These are phyloP conservation scores for Ambispora gerdemannii DNA, from an alignment of 192 early-diverging fungal genomes.

Conservation along the genomic window DNA sequence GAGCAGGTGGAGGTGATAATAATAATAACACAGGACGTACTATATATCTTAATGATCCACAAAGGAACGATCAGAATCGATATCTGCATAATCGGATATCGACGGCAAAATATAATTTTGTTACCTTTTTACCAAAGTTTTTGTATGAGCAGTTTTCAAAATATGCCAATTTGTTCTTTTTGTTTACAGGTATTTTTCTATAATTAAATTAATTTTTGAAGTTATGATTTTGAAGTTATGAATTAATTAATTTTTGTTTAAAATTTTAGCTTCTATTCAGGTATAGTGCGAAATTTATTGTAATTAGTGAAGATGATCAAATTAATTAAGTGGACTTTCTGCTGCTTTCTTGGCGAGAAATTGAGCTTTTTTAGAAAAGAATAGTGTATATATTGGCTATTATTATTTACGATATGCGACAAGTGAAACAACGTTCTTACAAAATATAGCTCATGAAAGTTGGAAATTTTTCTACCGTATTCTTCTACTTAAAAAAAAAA, in stretches of 20 bases:
- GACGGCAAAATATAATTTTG: slow-evolving; percentile 92
- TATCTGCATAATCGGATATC: slow-evolving; percentile 91
- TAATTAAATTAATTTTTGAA: too few species aligned
- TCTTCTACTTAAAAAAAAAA: too few species aligned
- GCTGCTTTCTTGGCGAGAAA: too few species aligned
- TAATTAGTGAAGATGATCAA: background rate
- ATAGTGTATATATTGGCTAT: too few species aligned
- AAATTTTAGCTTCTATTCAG: slow-evolving; percentile 27
- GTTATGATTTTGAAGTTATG: too few species aligned
- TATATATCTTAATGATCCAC: slow-evolving; percentile 85
- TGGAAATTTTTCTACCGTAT: too few species aligned
- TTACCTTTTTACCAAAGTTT: slow-evolving; percentile 95
- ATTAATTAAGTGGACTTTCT: background rate
- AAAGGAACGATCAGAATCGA: slow-evolving; percentile 72
- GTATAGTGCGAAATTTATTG: background rate
- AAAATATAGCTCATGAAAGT: too few species aligned
- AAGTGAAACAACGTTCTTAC: too few species aligned
- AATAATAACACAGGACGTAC: slow-evolving; percentile 49
- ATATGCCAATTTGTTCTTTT: slow-evolving; percentile 98
- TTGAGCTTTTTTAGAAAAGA: too few species aligned
- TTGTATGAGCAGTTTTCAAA: slow-evolving; percentile 97
- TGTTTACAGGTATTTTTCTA: slow-evolving; percentile 71
- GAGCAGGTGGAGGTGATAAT: background rate
- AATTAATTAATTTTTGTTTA: too few species aligned
- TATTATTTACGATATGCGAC: too few species aligned